A percentile compares a stretch with the other conserved stretches of the same genome.
Evolutionary conservation across 75 land plant genomes (phyloP).

Genomic region (Cryptomeria japonica): DNA sequence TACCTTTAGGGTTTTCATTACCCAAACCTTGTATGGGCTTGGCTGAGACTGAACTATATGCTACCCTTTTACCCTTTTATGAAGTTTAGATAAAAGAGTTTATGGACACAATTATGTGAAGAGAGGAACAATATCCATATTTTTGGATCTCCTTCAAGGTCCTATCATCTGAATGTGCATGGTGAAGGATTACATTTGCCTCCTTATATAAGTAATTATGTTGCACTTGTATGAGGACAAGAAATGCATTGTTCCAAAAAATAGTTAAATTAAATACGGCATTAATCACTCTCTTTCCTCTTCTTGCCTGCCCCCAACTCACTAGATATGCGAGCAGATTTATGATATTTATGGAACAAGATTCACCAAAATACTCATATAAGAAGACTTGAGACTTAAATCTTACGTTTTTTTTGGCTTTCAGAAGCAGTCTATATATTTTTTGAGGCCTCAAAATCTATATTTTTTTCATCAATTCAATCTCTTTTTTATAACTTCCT

Average conservation of each 20-base stretch:
- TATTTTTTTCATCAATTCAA: neutral
- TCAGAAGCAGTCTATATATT: neutral
- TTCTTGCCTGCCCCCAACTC: neutral
- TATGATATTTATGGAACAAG: no score
- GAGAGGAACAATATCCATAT: neutral
- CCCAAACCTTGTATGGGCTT: no score
- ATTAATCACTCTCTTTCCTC: no score
- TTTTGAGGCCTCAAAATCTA: neutral
- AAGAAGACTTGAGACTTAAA: neutral
- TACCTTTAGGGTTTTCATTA: neutral
- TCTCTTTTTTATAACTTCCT: neutral
- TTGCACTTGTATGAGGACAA: no score
- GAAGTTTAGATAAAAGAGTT: neutral
- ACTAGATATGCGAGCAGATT: neutral
- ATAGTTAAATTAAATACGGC: neutral
- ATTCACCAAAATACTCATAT: neutral
- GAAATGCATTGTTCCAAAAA: neutral
- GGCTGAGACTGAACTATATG: no score
- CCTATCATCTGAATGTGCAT: neutral
- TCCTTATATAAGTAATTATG: no score
- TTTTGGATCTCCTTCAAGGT: neutral
- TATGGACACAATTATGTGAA: neutral
- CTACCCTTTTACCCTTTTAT: no score
- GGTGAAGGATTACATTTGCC: neutral
- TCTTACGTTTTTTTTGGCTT: neutral